Evolutionary conservation across 2,329 filamentous ascomycete genomes (phyloP).

Genomic region (Colletotrichum sp.): DNA sequence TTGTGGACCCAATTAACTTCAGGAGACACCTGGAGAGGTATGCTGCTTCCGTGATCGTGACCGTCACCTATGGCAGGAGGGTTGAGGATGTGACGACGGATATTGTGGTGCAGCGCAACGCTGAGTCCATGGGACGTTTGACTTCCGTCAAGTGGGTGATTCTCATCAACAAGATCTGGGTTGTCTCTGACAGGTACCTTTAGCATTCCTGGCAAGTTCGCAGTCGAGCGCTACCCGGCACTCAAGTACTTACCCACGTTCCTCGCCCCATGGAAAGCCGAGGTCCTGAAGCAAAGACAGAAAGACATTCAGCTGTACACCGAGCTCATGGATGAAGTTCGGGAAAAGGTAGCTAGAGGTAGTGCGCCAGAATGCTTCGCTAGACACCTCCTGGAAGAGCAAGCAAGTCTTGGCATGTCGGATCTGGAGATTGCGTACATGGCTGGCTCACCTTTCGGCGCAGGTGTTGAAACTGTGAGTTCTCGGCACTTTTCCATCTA

Average conservation of each 20-base stretch:
- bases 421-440: conserved; percentile 48
- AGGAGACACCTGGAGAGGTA: conserved; percentile 37
- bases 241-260: conserved; percentile 42
- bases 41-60: conserved; percentile 47
- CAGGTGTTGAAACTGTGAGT: conserved; percentile 46
- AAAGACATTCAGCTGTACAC: conserved; percentile 41
- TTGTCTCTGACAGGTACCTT: fast-evolving
- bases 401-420: conserved; percentile 42
- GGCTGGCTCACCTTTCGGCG: conserved; percentile 49
- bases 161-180: fast-evolving
- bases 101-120: conserved; percentile 40
- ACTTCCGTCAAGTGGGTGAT: conserved; percentile 44
- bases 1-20: conserved; percentile 32
- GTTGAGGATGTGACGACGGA: conserved; percentile 38
- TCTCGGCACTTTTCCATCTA: fast-evolving
- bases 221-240: conserved; percentile 43
- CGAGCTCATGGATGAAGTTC: conserved; percentile 43
- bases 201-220: conserved; percentile 36
- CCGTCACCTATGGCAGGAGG: conserved; percentile 44
- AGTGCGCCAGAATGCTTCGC: conserved; percentile 45
- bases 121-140: conserved; percentile 46
- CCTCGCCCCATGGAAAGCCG: conserved; percentile 44
- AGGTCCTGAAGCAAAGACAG: conserved; percentile 37
- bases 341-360: conserved; percentile 33
- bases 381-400: conserved; percentile 44